Conservation (phyloP, 176 grass and related monocot species). For the Eragrostis nindensis region DNA sequence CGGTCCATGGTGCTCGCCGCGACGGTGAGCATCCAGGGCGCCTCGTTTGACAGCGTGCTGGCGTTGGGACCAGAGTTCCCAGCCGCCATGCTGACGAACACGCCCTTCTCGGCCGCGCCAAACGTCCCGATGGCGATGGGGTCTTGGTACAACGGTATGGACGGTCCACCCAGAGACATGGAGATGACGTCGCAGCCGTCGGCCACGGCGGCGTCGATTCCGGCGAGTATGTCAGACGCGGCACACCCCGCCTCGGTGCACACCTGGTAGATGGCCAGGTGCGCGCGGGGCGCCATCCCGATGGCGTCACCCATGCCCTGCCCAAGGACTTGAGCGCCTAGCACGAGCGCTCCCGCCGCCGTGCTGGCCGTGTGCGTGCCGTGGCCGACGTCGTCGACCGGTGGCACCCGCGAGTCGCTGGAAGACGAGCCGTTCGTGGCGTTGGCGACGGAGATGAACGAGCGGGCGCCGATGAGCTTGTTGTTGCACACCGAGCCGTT, state of each 20-base stretch:
- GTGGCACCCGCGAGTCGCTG: background rate
- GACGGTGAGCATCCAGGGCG: conserved; percentile 69
- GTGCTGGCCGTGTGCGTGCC: conserved; percentile 74
- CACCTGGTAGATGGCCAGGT: conserved; percentile 65
- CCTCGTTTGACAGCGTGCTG: conserved; percentile 44
- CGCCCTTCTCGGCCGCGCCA: conserved; percentile 47
- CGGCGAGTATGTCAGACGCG: conserved; percentile 37
- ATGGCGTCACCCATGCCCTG: conserved; percentile 33
- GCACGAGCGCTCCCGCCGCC: conserved; percentile 50
- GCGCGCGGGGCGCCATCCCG: conserved; percentile 49
- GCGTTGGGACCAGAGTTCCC: conserved; percentile 43
- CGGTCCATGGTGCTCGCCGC: conserved; percentile 68
- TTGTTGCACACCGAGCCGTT: conserved; percentile 58
- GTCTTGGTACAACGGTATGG: conserved; percentile 11
- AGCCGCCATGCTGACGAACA: conserved; percentile 53
- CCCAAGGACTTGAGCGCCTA: conserved; percentile 43
- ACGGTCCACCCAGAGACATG: conserved; percentile 12
- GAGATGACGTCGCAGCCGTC: conserved; percentile 61
- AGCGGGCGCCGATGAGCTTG: conserved; percentile 65
- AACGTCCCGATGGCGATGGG: conserved; percentile 42
- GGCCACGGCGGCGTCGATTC: conserved; percentile 40
- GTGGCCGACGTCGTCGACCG: conserved; percentile 34
- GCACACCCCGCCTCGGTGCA: conserved; percentile 4
- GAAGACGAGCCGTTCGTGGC: background rate
- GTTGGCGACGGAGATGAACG: background rate